A percentile compares a stretch with the other conserved stretches of the same genome.
These are phyloP conservation scores for Calendula officinalis DNA, from an alignment of 129 eudicot species.

Conservation along the genomic window DNA sequence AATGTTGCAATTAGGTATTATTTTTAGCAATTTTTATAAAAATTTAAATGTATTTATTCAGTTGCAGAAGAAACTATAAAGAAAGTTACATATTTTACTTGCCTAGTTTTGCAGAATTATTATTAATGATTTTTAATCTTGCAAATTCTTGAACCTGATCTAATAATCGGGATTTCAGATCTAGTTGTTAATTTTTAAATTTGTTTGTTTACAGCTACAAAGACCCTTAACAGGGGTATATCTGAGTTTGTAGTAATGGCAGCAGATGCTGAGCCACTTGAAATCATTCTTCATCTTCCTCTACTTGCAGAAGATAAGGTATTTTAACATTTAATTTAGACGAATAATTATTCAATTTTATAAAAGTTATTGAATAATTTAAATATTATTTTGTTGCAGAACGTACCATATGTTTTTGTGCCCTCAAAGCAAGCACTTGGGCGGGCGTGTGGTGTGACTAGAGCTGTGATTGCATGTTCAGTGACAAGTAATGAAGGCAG, in stretches of 20 bases:
- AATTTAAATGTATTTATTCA: too few species aligned
- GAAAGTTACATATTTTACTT: background rate
- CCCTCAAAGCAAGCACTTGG: slow-evolving; percentile 93
- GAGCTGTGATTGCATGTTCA: slow-evolving; percentile 87
- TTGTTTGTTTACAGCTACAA: slow-evolving; percentile 49
- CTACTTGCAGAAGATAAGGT: slow-evolving; percentile 88
- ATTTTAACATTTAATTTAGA: background rate
- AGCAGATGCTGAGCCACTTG: slow-evolving; percentile 81
- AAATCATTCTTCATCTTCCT: slow-evolving; percentile 78
- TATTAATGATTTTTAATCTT: background rate
- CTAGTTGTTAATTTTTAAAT: background rate
- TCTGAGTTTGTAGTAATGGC: slow-evolving; percentile 85
- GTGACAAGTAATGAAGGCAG: slow-evolving; percentile 89
- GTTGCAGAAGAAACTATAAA: too few species aligned
- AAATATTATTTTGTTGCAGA: slow-evolving; percentile 34
- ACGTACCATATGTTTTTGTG: slow-evolving; percentile 85
- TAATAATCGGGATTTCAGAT: background rate
- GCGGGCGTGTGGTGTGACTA: slow-evolving; percentile 83
- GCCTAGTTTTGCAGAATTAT: background rate
- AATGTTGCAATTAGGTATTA: background rate
- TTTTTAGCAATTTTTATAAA: background rate
- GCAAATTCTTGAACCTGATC: background rate
- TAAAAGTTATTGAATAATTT: background rate
- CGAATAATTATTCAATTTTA: background rate
- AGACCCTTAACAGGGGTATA: slow-evolving; percentile 78